phyloP scores from a whole-genome alignment of 2,329 filamentous ascomycete species.

The Botrytis squamosa region DNA sequence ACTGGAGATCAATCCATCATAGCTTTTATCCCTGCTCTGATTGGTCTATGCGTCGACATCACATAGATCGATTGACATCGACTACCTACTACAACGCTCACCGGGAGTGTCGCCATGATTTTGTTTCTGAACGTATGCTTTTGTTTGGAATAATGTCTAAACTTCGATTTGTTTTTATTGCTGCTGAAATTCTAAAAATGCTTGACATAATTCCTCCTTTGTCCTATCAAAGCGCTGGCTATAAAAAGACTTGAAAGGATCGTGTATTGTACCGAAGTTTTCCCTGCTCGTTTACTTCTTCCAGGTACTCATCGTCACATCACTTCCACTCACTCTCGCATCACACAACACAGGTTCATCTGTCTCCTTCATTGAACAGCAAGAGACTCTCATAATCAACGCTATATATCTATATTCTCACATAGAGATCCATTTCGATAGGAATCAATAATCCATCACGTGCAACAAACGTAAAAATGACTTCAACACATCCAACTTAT shows the following conservation, averaged over 20 bases:
- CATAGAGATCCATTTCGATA: not conserved
- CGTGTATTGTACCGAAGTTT: not conserved
- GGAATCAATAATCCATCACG: not conserved
- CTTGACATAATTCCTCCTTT: no score
- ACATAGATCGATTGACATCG: no score
- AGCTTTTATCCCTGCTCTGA: not conserved
- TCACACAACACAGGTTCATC: not conserved
- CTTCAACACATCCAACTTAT: conserved; percentile 31
- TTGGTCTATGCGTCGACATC: not conserved
- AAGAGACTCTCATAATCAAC: not conserved
- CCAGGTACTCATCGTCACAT: no score
- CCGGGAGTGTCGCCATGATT: not conserved
- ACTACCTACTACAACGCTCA: not conserved
- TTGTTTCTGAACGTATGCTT: no score
- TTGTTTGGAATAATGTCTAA: no score
- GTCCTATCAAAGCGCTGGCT: not conserved
- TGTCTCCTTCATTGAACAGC: not conserved
- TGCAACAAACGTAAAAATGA: conserved; percentile 20
- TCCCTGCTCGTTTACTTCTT: not conserved
- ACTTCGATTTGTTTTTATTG: not conserved
- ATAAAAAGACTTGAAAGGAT: not conserved
- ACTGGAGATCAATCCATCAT: not conserved
- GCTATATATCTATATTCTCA: not conserved
- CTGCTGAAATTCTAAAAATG: not conserved
- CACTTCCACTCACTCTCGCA: no score